Evolutionary conservation across 1,284 basidiomycete genomes (phyloP).

Genomic region (Cutaneotrichosporon cavernicola): DNA sequence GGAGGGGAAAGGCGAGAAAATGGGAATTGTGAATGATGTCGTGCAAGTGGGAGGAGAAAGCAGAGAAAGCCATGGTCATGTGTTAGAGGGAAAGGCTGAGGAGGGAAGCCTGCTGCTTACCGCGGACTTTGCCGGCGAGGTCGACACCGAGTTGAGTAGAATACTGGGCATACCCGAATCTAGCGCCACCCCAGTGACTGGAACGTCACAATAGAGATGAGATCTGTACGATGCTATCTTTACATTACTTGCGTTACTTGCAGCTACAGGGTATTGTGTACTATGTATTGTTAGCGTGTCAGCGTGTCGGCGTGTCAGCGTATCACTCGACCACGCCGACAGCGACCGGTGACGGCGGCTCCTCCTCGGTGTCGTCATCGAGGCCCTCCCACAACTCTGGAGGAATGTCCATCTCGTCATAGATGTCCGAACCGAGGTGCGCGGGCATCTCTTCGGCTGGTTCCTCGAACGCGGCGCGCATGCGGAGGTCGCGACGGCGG

Average conservation of each 20-base stretch:
- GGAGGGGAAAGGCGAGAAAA: no score
- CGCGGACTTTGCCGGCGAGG: neutral
- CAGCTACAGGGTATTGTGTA: neutral
- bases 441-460: neutral
- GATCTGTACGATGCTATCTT: neutral
- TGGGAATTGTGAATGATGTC: neutral
- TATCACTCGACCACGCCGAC: conserved; percentile 18
- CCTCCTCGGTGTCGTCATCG: conserved; percentile 3
- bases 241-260: conserved; percentile 5
- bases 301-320: neutral
- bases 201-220: neutral
- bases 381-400: conserved; percentile 39
- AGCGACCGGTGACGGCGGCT: conserved; percentile 11
- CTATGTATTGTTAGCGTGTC: neutral
- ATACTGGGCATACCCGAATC: neutral
- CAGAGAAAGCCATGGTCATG: neutral
- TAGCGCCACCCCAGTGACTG: neutral
- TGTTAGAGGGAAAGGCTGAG: no score
- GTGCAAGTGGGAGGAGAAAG: neutral
- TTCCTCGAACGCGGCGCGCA: conserved; percentile 8
- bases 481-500: conserved; percentile 17
- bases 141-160: neutral
- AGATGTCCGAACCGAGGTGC: conserved; percentile 16
- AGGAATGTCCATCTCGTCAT: conserved; percentile 34
- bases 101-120: no score